phyloP scores from a whole-genome alignment of 176 grass and related monocot species.

The Panicum miliaceum region DNA sequence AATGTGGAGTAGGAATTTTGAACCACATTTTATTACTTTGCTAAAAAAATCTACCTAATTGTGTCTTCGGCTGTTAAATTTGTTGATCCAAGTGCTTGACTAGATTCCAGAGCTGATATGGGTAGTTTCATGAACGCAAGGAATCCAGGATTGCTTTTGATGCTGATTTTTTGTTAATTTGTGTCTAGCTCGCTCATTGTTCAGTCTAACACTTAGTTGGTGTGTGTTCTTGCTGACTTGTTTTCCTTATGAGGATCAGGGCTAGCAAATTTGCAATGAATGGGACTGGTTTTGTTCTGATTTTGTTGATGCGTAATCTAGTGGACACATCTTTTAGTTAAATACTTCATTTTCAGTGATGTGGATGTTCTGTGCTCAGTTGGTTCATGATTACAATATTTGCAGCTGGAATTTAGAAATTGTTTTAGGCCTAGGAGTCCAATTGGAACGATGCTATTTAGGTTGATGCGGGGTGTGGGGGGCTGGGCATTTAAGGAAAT shows the following conservation, averaged over 20 bases:
- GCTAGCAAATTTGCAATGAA: neutral
- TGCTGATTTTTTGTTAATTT: neutral
- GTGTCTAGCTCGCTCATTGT: neutral
- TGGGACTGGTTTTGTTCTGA: neutral
- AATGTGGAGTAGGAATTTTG: neutral
- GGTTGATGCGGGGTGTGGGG: neutral
- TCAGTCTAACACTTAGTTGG: neutral
- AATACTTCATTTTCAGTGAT: neutral
- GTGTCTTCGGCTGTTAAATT: neutral
- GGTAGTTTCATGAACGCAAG: neutral
- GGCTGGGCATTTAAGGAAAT: neutral
- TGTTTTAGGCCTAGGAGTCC: conserved; percentile 12
- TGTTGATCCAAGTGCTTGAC: neutral
- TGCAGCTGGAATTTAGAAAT: conserved; percentile 3
- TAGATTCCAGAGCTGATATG: neutral
- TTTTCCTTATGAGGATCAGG: neutral
- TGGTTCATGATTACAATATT: neutral
- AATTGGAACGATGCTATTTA: conserved; percentile 24
- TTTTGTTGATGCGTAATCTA: neutral
- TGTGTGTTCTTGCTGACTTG: neutral
- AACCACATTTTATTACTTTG: neutral
- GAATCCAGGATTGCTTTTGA: neutral
- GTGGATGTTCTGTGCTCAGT: neutral
- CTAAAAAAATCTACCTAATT: neutral
- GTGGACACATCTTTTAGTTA: neutral